Base-by-base conservation (phyloP, 2,329 filamentous ascomycete genomes). In the Trichoderma aggressivum region DNA sequence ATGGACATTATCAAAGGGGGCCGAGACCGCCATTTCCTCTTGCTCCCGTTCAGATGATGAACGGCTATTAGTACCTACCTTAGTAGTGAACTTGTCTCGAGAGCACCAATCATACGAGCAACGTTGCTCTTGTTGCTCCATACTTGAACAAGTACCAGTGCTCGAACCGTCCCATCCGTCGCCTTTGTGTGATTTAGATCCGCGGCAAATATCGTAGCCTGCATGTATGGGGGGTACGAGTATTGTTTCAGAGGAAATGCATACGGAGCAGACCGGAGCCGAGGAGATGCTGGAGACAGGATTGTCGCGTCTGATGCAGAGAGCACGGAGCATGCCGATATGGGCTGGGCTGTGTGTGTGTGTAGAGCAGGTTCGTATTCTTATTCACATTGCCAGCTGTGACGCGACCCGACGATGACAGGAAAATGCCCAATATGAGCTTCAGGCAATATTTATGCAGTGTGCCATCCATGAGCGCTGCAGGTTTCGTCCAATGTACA, bases 1-100 rank as follows among this genome's bases (percentile, higher is more conserved):
- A 21, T n/a, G n/a, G n/a, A n/a, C n/a, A n/a, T n/a, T n/a, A 5
- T n/a, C 65, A 61, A 24, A 12, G 56, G 65, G 56, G 56, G 39
- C n/a, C 39, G 65, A 69, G 65, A 69, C 65, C 39, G 65, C 65
- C 50, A 36, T 39, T 69, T 69, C 56, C 8, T 69, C 65, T 69
- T 69, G 36, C 8, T 69, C 65, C 6, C 60, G n/a, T 32, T 14
- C 18, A 53, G 21, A 53, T 12, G 47, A 53, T 53, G n/a, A 24
- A 24, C 47, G 47, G 47, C 47, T 34, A 34, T 34, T 34, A 34
- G 32, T 34, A 8, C n/a, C n/a, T n/a, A n/a, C n/a, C 18, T 8
- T 47, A 47, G 43, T 47, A 47, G 43, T 21, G 30, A 32, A n/a
- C 18, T 39, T 1, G 36, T 18, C 36, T 39, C 18, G 7, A 14